These are phyloP conservation scores for Backusella macrospora DNA, from an alignment of 192 early-diverging fungal genomes.

Conservation along the genomic window DNA sequence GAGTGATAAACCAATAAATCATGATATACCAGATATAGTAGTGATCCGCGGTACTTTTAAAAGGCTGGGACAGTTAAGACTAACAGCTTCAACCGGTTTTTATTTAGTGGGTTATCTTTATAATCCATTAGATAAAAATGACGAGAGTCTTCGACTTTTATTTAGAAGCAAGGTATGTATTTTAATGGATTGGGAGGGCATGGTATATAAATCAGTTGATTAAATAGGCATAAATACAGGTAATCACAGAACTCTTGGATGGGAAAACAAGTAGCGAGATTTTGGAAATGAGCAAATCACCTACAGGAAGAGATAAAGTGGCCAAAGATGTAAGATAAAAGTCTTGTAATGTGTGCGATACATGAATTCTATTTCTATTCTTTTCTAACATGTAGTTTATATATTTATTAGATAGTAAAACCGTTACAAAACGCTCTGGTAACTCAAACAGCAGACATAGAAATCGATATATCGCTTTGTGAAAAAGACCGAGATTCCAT, in stretches of 20 bases:
- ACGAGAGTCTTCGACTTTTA: background rate
- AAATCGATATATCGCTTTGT: background rate
- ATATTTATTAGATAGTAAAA: background rate
- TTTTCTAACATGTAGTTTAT: background rate
- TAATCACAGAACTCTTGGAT: background rate
- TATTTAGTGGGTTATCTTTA: background rate
- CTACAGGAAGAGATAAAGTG: background rate
- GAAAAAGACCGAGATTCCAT: background rate
- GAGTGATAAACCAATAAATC: background rate
- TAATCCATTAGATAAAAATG: background rate
- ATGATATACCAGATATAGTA: background rate
- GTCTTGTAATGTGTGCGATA: no score
- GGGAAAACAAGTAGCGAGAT: background rate
- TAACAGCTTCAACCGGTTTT: background rate
- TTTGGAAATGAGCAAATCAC: background rate
- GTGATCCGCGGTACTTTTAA: background rate
- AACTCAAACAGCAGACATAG: background rate
- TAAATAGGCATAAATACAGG: background rate
- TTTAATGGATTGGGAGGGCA: background rate
- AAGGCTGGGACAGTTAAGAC: background rate
- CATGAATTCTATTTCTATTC: no score
- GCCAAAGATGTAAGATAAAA: background rate
- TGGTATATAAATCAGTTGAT: background rate
- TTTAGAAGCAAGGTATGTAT: slow-evolving; percentile 6
- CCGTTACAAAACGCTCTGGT: background rate